These are phyloP conservation scores for Actinomucor elegans DNA, from an alignment of 371 early-diverging fungal genomes.

Conservation along the genomic window DNA sequence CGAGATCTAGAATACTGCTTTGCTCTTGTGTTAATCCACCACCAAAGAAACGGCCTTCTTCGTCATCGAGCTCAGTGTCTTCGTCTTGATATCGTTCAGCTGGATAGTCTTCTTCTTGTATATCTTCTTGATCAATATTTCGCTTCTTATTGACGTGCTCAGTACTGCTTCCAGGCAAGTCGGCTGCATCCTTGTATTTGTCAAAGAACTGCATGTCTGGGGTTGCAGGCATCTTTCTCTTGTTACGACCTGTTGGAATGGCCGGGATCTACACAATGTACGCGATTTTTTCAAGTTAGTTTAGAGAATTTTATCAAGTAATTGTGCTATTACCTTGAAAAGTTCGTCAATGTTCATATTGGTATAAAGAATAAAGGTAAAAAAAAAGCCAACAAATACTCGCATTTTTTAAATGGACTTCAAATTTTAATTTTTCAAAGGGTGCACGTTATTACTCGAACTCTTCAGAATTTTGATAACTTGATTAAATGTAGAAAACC, in stretches of 20 bases:
- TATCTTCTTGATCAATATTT: conserved; percentile 27
- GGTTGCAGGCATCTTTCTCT: conserved; percentile 60
- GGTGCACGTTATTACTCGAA: too few relatives aligned
- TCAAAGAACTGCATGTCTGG: conserved; percentile 50
- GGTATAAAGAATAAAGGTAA: not conserved
- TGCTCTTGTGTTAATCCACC: conserved; percentile 83
- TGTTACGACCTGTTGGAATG: conserved; percentile 58
- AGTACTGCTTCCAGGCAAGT: conserved; percentile 9
- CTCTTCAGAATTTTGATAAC: too few relatives aligned
- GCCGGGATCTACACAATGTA: conserved; percentile 45
- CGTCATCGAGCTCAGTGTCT: conserved; percentile 27
- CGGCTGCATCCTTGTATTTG: conserved; percentile 33
- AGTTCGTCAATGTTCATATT: conserved; percentile 71
- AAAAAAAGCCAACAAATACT: not conserved
- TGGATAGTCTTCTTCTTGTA: conserved; percentile 3
- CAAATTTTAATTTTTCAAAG: too few relatives aligned
- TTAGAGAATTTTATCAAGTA: not conserved
- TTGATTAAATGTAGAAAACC: too few relatives aligned
- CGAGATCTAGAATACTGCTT: conserved; percentile 75
- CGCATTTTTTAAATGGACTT: too few relatives aligned
- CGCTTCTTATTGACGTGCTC: conserved; percentile 24
- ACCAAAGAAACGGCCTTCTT: conserved; percentile 79
- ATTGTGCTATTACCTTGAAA: conserved; percentile 56
- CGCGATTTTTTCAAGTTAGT: not conserved
- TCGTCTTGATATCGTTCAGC: conserved; percentile 13